phyloP scores from a whole-genome alignment of 2,329 filamentous ascomycete genomes.

The Podosphaera xanthii region DNA sequence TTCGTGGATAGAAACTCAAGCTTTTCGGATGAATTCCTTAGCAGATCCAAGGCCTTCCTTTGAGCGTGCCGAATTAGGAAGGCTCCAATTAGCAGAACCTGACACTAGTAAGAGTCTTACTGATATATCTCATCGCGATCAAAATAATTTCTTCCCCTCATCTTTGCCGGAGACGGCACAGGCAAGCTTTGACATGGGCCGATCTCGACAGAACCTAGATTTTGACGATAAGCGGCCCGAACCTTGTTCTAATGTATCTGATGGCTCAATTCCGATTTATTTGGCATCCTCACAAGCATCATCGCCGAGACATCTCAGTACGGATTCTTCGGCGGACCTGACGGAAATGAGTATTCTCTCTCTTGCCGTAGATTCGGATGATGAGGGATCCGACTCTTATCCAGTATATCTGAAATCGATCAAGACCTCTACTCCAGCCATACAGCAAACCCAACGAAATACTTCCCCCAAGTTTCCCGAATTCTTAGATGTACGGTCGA shows the following conservation, averaged over 20 bases:
- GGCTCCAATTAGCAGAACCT: neutral
- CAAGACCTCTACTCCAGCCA: neutral
- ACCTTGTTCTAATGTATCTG: neutral
- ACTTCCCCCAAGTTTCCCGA: neutral
- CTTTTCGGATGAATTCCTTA: neutral
- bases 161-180: neutral
- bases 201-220: neutral
- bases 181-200: neutral
- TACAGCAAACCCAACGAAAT: neutral
- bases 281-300: neutral
- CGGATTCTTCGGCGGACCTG: neutral
- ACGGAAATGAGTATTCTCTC: neutral
- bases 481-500: neutral
- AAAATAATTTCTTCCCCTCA: neutral
- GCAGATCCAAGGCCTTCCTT: neutral
- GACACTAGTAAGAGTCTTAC: neutral
- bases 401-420: neutral
- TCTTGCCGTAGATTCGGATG: neutral
- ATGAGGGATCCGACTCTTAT: neutral
- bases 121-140: neutral
- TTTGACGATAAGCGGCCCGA: neutral
- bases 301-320: neutral
- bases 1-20: neutral
- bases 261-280: neutral
- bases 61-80: neutral